A percentile compares a stretch with the other conserved stretches of the same genome.
phyloP scores from a whole-genome alignment of 306 rosid species.

The Rubus parviflorus region DNA sequence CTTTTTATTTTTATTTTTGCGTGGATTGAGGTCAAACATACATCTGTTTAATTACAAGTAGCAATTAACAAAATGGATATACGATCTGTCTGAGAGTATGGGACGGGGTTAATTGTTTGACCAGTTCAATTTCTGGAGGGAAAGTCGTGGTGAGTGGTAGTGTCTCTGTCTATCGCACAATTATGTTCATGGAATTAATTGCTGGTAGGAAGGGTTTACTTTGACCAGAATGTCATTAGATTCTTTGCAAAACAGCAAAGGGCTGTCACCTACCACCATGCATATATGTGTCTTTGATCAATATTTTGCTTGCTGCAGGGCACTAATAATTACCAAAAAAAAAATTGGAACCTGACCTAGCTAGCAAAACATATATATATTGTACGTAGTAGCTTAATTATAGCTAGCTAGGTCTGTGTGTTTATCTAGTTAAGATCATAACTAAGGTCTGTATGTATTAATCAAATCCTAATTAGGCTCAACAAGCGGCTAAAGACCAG shows the following conservation, averaged over 20 bases:
- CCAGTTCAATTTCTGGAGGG: neutral
- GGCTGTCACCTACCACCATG: neutral
- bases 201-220: slow-evolving; percentile 2
- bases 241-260: neutral
- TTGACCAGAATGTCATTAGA: slow-evolving; percentile 11
- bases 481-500: neutral
- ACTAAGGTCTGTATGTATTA: neutral
- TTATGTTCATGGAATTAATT: neutral
- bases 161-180: neutral
- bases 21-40: neutral
- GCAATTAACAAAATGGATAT: neutral
- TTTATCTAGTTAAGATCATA: neutral
- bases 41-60: neutral
- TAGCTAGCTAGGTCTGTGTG: neutral
- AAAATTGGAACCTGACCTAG: neutral
- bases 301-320: neutral
- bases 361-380: too few relatives aligned
- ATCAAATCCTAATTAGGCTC: neutral
- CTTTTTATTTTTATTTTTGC: neutral
- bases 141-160: neutral
- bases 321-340: too few relatives aligned
- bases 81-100: neutral
- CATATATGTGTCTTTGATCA: too few relatives aligned
- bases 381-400: too few relatives aligned
- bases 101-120: neutral